These are phyloP conservation scores for Tuber aestivum DNA, from an alignment of 495 filamentous ascomycete genomes.

Conservation along the genomic window DNA sequence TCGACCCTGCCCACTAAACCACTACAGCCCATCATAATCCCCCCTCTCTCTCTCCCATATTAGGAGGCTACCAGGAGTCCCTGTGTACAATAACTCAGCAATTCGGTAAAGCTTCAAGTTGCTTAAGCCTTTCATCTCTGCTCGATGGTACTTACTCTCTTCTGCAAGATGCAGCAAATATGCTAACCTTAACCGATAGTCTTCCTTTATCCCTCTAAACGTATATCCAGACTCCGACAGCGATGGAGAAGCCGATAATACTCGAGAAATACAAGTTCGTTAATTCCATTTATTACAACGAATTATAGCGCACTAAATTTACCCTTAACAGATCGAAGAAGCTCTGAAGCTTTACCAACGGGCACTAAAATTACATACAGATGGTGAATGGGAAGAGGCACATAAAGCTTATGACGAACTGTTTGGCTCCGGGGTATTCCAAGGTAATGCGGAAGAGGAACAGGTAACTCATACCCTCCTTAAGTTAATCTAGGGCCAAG, in stretches of 20 bases:
- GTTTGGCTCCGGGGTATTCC: slow-evolving; percentile 85
- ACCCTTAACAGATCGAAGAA: slow-evolving; percentile 70
- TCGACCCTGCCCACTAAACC: neutral
- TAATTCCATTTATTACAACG: neutral
- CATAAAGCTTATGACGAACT: slow-evolving; percentile 75
- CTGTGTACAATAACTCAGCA: neutral
- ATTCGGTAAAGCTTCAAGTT: neutral
- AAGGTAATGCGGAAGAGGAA: slow-evolving; percentile 44
- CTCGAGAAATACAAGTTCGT: slow-evolving; percentile 72
- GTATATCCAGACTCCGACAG: slow-evolving; percentile 83
- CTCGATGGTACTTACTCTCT: neutral
- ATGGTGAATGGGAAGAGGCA: slow-evolving; percentile 75
- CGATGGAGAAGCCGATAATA: slow-evolving; percentile 89
- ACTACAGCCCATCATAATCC: neutral
- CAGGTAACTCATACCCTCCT: slow-evolving; percentile 38
- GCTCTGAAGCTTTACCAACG: slow-evolving; percentile 91
- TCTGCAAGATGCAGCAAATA: too few species aligned
- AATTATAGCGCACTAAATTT: neutral
- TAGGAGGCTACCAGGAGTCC: neutral
- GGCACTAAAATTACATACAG: slow-evolving; percentile 84
- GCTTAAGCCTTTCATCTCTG: neutral
- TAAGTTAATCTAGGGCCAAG: too few species aligned
- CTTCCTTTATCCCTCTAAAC: slow-evolving; percentile 73
- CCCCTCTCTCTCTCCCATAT: neutral
- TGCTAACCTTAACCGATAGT: slow-evolving; percentile 14